phyloP scores from a whole-genome alignment of 495 filamentous ascomycete species.

The Pyrenopolyporus hunteri region DNA sequence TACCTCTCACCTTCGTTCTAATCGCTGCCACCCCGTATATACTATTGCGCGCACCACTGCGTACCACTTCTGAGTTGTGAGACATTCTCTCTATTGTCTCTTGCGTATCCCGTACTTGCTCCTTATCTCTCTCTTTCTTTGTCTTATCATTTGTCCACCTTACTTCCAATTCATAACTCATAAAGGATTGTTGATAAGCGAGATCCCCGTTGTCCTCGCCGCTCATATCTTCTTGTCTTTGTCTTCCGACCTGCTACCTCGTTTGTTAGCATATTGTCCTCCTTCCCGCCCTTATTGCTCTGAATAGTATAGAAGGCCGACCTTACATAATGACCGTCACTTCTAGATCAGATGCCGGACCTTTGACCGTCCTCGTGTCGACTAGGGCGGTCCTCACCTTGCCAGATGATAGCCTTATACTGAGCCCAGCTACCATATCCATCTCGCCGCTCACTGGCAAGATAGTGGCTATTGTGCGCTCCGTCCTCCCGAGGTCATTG shows the following conservation, averaged over 20 bases:
- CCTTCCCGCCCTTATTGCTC: conserved; percentile 10
- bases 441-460: conserved; percentile 81
- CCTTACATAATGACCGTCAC: conserved; percentile 38
- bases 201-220: conserved; percentile 18
- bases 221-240: conserved; percentile 12
- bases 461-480: conserved; percentile 77
- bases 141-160: conserved; percentile 23
- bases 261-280: conserved; percentile 21
- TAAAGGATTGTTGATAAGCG: conserved; percentile 32
- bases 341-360: conserved; percentile 26
- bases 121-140: conserved; percentile 21
- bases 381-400: conserved; percentile 80
- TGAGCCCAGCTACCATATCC: conserved; percentile 73
- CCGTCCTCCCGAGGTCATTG: conserved; percentile 69
- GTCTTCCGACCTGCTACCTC: not conserved
- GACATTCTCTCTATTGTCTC: not conserved
- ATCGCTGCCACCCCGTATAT: not conserved
- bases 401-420: conserved; percentile 57
- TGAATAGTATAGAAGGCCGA: not conserved
- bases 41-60: not conserved
- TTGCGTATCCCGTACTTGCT: not conserved
- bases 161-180: conserved; percentile 1
- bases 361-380: conserved; percentile 73
- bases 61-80: conserved; percentile 12
- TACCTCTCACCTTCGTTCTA: conserved; percentile 20